Evolutionary conservation across 2,329 filamentous ascomycete species (phyloP).

Genomic region (Volutella citrinella): DNA sequence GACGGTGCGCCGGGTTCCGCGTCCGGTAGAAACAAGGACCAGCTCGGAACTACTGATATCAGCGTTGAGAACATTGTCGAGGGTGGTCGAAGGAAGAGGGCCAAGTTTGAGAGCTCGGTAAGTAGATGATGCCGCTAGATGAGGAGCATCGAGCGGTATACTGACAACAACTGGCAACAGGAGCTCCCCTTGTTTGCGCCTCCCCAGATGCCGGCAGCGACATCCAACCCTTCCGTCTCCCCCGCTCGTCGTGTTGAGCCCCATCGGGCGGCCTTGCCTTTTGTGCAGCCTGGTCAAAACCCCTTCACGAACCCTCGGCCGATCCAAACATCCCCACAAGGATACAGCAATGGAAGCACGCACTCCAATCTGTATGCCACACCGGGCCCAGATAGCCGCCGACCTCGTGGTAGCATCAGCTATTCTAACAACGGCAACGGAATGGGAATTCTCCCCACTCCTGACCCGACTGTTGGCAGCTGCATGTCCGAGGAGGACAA

Average conservation of each 20-base stretch:
- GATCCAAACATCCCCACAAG: constrained; percentile 75
- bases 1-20: constrained; percentile 76
- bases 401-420: constrained; percentile 62
- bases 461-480: constrained; percentile 94
- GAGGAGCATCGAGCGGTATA: constrained; percentile 11
- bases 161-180: constrained; percentile 49
- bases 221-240: constrained; percentile 97
- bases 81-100: constrained; percentile 89
- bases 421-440: constrained; percentile 44
- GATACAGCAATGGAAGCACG: constrained; percentile 51
- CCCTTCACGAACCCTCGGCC: constrained; percentile 75
- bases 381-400: constrained; percentile 59
- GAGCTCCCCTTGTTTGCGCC: constrained; percentile 94
- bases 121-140: constrained; percentile 39
- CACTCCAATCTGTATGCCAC: constrained; percentile 61
- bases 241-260: constrained; percentile 79
- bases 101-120: constrained; percentile 97
- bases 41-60: constrained; percentile 92
- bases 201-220: constrained; percentile 86
- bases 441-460: constrained; percentile 74
- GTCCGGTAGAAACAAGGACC: constrained; percentile 72
- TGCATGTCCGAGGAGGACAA: constrained; percentile 93
- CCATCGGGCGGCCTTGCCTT: constrained; percentile 70
- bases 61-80: constrained; percentile 98
- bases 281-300: constrained; percentile 71